Conservation (phyloP, 139 green algal species). For the Auxenochlorella pyrenoidosa region DNA sequence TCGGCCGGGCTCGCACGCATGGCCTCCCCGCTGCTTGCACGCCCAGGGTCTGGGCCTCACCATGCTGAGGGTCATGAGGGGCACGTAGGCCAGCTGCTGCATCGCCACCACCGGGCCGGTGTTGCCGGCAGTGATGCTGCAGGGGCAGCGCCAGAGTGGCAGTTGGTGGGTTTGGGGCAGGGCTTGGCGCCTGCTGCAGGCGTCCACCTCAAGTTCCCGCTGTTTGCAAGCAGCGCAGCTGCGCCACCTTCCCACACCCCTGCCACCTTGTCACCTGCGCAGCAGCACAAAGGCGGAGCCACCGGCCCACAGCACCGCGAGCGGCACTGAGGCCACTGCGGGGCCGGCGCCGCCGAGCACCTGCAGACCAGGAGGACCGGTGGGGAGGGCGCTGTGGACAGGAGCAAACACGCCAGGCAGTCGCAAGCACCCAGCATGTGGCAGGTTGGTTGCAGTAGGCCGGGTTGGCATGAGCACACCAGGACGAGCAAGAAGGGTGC, state of each 20-base stretch:
- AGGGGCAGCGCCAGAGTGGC: not conserved
- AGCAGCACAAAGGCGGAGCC: slow-evolving; percentile 69
- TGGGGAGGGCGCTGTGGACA: too few species aligned
- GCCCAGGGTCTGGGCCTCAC: not conserved
- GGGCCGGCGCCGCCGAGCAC: slow-evolving; percentile 80
- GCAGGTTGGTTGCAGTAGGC: too few species aligned
- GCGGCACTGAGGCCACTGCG: slow-evolving; percentile 74
- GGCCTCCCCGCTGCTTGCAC: too few species aligned
- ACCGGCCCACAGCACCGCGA: slow-evolving; percentile 80
- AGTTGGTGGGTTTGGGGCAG: not conserved
- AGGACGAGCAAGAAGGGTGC: too few species aligned
- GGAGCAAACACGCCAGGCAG: too few species aligned
- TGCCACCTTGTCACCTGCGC: not conserved
- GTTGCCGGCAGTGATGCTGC: slow-evolving; percentile 60
- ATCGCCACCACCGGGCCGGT: slow-evolving; percentile 51
- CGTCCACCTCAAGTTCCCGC: too few species aligned
- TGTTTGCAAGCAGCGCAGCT: too few species aligned
- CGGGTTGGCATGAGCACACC: too few species aligned
- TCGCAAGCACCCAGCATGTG: too few species aligned
- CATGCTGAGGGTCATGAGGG: slow-evolving; percentile 60
- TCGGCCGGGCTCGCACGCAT: too few species aligned
- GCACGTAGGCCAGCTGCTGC: slow-evolving; percentile 70
- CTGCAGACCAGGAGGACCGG: too few species aligned
- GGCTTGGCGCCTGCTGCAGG: not conserved
- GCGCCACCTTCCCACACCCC: too few species aligned